Conservation (phyloP, 2,329 filamentous ascomycete species). For the Trichothecium sympodiale region DNA sequence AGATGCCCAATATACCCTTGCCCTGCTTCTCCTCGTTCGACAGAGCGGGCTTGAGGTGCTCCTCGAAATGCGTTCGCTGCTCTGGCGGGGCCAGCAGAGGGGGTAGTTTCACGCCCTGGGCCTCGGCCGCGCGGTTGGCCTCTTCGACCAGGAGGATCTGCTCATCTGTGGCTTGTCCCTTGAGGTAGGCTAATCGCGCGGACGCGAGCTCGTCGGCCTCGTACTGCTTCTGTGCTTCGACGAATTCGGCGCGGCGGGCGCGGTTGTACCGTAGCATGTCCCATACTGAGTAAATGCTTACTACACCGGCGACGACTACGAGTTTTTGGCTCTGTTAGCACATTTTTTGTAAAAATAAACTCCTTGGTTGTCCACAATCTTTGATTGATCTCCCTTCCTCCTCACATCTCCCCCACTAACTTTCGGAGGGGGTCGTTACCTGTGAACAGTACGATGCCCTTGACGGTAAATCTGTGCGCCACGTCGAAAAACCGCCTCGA, state of each 20-base stretch:
- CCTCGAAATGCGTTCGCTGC: conserved; percentile 24
- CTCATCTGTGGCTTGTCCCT: conserved; percentile 42
- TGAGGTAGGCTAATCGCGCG: conserved; percentile 50
- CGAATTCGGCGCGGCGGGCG: conserved; percentile 47
- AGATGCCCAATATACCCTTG: conserved; percentile 23
- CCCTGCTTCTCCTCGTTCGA: conserved; percentile 16
- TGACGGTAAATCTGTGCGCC: conserved; percentile 43
- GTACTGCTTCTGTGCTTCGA: conserved; percentile 42
- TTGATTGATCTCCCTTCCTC: no score
- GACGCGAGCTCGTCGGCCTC: conserved; percentile 43
- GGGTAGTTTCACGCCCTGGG: conserved; percentile 34
- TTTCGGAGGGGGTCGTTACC: conserved; percentile 26
- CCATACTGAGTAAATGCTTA: conserved; percentile 47
- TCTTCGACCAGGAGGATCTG: conserved; percentile 47
- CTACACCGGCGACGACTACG: conserved; percentile 44
- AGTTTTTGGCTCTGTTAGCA: no score
- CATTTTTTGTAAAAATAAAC: no score
- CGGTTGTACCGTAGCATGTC: conserved; percentile 53
- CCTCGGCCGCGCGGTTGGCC: conserved; percentile 36
- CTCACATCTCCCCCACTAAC: neutral
- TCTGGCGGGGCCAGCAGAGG: conserved; percentile 36
- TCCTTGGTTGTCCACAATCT: neutral
- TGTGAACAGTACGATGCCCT: conserved; percentile 44
- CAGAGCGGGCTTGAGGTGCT: conserved; percentile 20
- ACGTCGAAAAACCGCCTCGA: conserved; percentile 42